Percentiles rank a stretch among this genome's conserved stretches.
These are phyloP conservation scores for Colletotrichum godetiae DNA, from an alignment of 2,329 filamentous ascomycete species.

Conservation along the genomic window DNA sequence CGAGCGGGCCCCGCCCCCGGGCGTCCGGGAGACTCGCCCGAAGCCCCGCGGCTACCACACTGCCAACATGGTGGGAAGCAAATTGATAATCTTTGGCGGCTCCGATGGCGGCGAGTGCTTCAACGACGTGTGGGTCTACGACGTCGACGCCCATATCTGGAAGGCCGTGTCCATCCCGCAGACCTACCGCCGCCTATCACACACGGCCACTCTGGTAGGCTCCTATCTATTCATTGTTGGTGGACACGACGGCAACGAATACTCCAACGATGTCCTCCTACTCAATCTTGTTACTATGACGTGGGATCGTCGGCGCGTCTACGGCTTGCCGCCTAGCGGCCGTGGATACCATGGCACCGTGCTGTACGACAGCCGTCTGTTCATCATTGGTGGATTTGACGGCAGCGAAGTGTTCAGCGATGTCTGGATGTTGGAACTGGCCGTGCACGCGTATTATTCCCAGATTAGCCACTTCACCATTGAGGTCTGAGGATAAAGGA, in stretches of 20 bases:
- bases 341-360: constrained; percentile 76
- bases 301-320: constrained; percentile 76
- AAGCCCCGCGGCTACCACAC: constrained; percentile 78
- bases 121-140: constrained; percentile 79
- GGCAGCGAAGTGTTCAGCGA: constrained; percentile 76
- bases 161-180: constrained; percentile 68
- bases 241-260: constrained; percentile 77
- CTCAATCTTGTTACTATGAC: constrained; percentile 79
- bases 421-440: constrained; percentile 74
- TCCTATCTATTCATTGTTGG: constrained; percentile 78
- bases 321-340: constrained; percentile 71
- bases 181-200: constrained; percentile 73
- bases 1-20: constrained; percentile 43
- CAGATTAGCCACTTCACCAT: constrained; percentile 80
- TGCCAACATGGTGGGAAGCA: constrained; percentile 78
- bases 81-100: constrained; percentile 78
- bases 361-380: constrained; percentile 72
- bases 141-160: constrained; percentile 72
- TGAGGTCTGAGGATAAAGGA: constrained; percentile 60
- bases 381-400: constrained; percentile 76
- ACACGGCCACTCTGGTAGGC: constrained; percentile 76
- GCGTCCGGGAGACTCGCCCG: constrained; percentile 57
- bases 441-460: constrained; percentile 78
- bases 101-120: constrained; percentile 79
- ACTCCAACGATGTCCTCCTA: constrained; percentile 75